Evolutionary conservation across 2,329 filamentous ascomycete species (phyloP).

Genomic region (Cordyceps fumosorosea): DNA sequence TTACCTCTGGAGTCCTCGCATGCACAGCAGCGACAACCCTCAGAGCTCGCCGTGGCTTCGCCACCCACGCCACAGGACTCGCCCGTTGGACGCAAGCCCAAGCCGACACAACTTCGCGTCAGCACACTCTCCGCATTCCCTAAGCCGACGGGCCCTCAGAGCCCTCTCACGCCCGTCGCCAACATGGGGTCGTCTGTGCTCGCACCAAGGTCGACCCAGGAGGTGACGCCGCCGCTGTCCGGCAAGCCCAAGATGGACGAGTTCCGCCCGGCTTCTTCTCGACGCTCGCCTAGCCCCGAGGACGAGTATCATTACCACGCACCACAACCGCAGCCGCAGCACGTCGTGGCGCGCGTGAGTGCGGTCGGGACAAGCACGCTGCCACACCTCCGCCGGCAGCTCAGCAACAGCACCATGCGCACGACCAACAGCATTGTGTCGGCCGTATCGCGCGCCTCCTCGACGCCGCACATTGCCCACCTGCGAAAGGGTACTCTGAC

Average conservation of each 20-base stretch:
- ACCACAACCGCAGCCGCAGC: background rate
- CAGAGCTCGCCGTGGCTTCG: background rate
- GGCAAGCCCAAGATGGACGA: background rate
- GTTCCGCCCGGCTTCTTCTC: background rate
- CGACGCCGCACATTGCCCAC: background rate
- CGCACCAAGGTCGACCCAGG: background rate
- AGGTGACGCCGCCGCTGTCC: background rate
- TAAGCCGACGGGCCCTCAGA: conserved; percentile 6
- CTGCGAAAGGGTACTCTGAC: background rate
- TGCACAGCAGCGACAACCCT: background rate
- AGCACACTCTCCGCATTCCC: conserved; percentile 5
- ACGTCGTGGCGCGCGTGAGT: background rate
- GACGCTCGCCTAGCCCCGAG: background rate
- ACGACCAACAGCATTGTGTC: background rate
- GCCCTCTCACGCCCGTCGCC: background rate
- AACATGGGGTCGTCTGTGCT: conserved; percentile 6
- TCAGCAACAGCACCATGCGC: background rate
- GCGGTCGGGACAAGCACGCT: background rate
- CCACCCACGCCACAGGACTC: background rate
- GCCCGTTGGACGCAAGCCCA: background rate
- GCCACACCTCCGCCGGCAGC: background rate
- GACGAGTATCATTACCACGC: background rate
- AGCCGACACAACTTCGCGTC: conserved; percentile 3
- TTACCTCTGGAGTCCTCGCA: background rate
- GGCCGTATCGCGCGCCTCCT: background rate